Percentiles rank a stretch among this genome's conserved stretches.
These are phyloP conservation scores for Phalaenopsis hybrid DNA, from an alignment of 116 monocot genomes.

Conservation along the genomic window DNA sequence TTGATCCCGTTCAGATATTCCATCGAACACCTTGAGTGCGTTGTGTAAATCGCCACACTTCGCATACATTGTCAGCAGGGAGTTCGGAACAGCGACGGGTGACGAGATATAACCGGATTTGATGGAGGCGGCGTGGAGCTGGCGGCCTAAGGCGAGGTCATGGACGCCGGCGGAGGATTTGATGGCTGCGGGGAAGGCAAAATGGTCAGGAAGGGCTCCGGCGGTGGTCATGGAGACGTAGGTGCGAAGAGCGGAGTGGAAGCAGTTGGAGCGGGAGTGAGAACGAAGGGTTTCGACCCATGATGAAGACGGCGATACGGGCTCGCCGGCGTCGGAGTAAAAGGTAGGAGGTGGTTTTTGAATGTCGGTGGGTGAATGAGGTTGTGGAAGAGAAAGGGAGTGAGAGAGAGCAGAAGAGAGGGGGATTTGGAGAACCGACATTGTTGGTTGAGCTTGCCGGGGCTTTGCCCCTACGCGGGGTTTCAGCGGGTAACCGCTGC, in stretches of 20 bases:
- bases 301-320: slow-evolving; percentile 9
- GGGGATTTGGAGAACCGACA: background rate
- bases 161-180: slow-evolving; percentile 55
- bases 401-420: background rate
- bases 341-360: background rate
- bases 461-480: background rate
- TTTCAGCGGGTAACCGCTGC: background rate
- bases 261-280: slow-evolving; percentile 41
- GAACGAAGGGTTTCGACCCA: slow-evolving; percentile 71
- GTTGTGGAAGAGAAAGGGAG: background rate
- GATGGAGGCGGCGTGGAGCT: slow-evolving; percentile 59
- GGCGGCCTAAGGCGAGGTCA: slow-evolving; percentile 32
- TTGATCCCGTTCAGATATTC: slow-evolving; percentile 42
- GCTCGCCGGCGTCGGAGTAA: background rate
- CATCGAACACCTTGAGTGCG: slow-evolving; percentile 50
- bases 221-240: slow-evolving; percentile 51
- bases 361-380: background rate
- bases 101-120: slow-evolving; percentile 40
- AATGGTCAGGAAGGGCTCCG: slow-evolving; percentile 54
- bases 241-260: slow-evolving; percentile 33
- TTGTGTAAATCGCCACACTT: slow-evolving; percentile 81
- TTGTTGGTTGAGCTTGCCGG: background rate
- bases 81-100: slow-evolving; percentile 59
- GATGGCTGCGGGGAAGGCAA: slow-evolving; percentile 74
- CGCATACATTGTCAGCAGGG: slow-evolving; percentile 85